Evolutionary conservation across 2,329 filamentous ascomycete species (phyloP).

Genomic region (Verticillium nonalfalfae): DNA sequence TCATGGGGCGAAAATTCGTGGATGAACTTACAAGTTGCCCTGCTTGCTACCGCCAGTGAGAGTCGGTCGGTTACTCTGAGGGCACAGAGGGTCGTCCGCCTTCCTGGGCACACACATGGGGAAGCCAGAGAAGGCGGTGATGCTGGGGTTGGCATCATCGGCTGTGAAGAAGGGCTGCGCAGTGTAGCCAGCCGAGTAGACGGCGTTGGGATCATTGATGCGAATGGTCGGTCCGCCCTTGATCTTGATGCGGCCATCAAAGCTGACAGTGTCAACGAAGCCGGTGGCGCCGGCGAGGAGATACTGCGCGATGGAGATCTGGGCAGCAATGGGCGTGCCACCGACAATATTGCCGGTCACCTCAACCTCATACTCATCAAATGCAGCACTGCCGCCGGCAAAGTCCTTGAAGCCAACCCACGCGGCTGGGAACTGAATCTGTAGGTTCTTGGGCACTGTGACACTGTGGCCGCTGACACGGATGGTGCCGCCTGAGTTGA

Average conservation of each 20-base stretch:
- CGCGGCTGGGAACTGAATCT: slow-evolving; percentile 40
- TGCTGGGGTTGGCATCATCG: slow-evolving; percentile 38
- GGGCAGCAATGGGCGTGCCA: slow-evolving; percentile 26
- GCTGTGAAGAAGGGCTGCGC: slow-evolving; percentile 33
- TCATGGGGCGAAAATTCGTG: background rate
- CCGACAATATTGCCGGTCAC: slow-evolving; percentile 30
- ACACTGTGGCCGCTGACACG: slow-evolving; percentile 36
- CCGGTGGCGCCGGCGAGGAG: slow-evolving; percentile 26
- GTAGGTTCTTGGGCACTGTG: slow-evolving; percentile 40
- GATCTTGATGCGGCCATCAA: slow-evolving; percentile 26
- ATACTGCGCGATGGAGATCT: slow-evolving; percentile 27
- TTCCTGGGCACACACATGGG: slow-evolving; percentile 45
- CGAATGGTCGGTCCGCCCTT: slow-evolving; percentile 25
- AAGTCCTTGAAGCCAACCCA: slow-evolving; percentile 36
- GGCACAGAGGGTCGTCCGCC: slow-evolving; percentile 24
- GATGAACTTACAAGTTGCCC: slow-evolving; percentile 9
- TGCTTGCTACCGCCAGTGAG: slow-evolving; percentile 7
- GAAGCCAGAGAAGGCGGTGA: slow-evolving; percentile 40
- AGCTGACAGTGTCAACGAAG: slow-evolving; percentile 24
- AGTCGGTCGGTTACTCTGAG: slow-evolving; percentile 25
- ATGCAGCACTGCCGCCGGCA: slow-evolving; percentile 10
- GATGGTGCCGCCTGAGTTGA: slow-evolving; percentile 39
- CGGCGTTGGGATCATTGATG: slow-evolving; percentile 35
- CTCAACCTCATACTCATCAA: slow-evolving; percentile 2
- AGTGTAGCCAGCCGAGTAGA: slow-evolving; percentile 29